Base-by-base conservation (phyloP, 768 basidiomycete species). In the Termitomyces sp. region DNA sequence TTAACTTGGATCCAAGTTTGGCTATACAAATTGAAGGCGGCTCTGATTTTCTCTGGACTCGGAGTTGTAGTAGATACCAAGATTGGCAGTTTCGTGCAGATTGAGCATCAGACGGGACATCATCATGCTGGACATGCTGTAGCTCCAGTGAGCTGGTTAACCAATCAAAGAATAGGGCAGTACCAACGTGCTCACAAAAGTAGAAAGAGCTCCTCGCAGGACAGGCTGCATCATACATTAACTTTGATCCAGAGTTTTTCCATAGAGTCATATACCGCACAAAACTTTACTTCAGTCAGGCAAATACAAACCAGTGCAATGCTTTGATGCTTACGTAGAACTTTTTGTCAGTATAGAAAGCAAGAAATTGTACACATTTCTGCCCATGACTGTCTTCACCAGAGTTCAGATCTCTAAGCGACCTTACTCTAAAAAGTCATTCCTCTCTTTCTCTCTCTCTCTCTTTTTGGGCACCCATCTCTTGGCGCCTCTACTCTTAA, bases 101-200 rank as follows among this genome's bases (percentile, higher is more conserved):
- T 61, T 61, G 22, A 61, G 48, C 49, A 59, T 59, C 13, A 61
- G 48, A n/a, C 57, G 60, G 9, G 53, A 58, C 53, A 61, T 59
- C 60, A 61, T 61, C 36, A 48, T 55, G 27, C 10, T 37, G 8
- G 60, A 59, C 39, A 55, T 34, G 4, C 60, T 61, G 42, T 13
- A 24, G 5, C 22, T 18, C 18, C 16, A 36, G 36, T 54, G n/a
- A 55, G 53, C n/a, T 44, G 18, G 32, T 10, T 2, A 24, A 34
- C 18, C 31, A 27, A 22, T 16, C 3, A 0, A 44, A 34, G 2
- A 34, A 14, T 16, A 32, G 53, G n/a, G 10, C 12, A 20, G 9
- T 7, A 55, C 53, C 6, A n/a, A 55, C 53, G 16, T 18, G 44
- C 31, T 46, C 36, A 43, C 53, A 34, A 55, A 55, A 10, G 32